Conservation (phyloP, 495 filamentous ascomycete genomes). For the Neurospora sp. region DNA sequence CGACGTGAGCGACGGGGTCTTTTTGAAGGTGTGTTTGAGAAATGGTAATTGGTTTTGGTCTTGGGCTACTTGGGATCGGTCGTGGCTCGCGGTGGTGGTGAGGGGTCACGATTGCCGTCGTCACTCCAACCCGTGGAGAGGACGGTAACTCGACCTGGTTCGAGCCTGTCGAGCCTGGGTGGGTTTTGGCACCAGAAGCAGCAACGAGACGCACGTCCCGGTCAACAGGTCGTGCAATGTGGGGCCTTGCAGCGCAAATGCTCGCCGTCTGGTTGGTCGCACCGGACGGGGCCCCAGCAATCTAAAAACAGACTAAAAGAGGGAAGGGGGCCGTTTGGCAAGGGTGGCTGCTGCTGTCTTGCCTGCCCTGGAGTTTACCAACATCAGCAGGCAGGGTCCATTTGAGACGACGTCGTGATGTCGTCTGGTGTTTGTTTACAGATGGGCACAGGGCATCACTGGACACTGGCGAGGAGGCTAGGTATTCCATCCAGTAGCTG, state of each 20-base stretch:
- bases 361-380: background rate
- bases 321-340: constrained; percentile 2
- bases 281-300: constrained; percentile 7
- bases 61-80: background rate
- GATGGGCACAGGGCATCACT: background rate
- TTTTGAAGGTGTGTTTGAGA: background rate
- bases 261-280: constrained; percentile 14
- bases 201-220: background rate
- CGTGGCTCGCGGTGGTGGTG: constrained; percentile 5
- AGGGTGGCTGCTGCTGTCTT: background rate
- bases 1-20: constrained; percentile 5
- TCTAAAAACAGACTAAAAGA: constrained; percentile 19
- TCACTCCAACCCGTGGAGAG: background rate
- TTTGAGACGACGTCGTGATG: background rate
- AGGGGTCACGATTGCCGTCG: constrained; percentile 14
- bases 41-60: background rate
- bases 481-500: background rate
- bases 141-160: background rate
- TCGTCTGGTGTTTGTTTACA: background rate
- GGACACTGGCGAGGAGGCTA: background rate
- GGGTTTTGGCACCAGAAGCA: constrained; percentile 3
- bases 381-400: background rate
- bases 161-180: background rate
- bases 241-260: constrained; percentile 13
- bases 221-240: constrained; percentile 1